A percentile compares a stretch with the other conserved stretches of the same genome.
Conservation (phyloP, 1,284 basidiomycete genomes). For the Microbotryum violaceum region DNA sequence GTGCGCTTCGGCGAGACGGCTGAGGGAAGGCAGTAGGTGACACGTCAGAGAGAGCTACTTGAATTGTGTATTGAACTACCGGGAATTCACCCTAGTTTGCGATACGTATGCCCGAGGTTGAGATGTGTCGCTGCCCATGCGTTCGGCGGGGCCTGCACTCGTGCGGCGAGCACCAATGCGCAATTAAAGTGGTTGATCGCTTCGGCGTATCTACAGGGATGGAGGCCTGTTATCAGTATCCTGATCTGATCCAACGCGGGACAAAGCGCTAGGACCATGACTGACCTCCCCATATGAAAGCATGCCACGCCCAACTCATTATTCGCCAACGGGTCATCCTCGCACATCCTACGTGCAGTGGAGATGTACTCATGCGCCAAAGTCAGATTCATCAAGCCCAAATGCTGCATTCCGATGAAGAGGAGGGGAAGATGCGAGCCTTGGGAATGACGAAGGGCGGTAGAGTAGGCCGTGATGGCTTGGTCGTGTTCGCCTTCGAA, state of each 20-base stretch:
- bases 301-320: slow-evolving; percentile 93
- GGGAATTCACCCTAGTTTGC: slow-evolving; percentile 60
- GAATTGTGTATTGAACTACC: no score
- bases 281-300: slow-evolving; percentile 74
- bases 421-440: slow-evolving; percentile 92
- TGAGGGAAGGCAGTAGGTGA: slow-evolving; percentile 36
- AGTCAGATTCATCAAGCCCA: slow-evolving; percentile 72
- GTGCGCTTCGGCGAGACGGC: slow-evolving; percentile 59
- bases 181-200: slow-evolving; percentile 64
- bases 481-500: slow-evolving; percentile 97
- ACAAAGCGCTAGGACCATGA: no score
- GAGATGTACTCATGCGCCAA: slow-evolving; percentile 81
- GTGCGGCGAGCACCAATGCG: slow-evolving; percentile 64
- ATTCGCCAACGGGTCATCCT: slow-evolving; percentile 75
- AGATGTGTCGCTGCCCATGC: slow-evolving; percentile 82
- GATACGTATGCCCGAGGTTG: slow-evolving; percentile 78
- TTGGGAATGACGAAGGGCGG: slow-evolving; percentile 85
- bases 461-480: slow-evolving; percentile 95
- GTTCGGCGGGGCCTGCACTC: slow-evolving; percentile 72
- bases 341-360: slow-evolving; percentile 69
- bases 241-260: no score
- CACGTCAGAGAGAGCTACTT: no score
- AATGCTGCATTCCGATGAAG: slow-evolving; percentile 97
- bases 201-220: slow-evolving; percentile 52
- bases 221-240: no score